Percentiles rank a stretch among this genome's conserved stretches.
phyloP scores from a whole-genome alignment of 495 filamentous ascomycete genomes.

The Annulohypoxylon moriforme region DNA sequence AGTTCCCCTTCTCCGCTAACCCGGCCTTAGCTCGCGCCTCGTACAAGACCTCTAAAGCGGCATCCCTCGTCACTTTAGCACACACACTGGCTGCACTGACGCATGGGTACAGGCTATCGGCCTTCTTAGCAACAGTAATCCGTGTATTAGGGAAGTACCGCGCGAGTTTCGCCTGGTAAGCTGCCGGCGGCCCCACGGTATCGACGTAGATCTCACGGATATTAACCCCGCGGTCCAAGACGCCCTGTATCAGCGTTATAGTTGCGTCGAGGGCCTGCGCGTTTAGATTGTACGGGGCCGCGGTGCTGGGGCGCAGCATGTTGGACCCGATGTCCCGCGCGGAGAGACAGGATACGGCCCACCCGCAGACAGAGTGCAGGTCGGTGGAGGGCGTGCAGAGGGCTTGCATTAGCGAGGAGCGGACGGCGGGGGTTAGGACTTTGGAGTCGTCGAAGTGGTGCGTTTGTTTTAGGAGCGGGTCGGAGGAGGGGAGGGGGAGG shows the following conservation, averaged over 20 bases:
- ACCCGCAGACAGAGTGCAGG: conserved; percentile 78
- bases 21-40: conserved; percentile 52
- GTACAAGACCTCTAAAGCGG: conserved; percentile 81
- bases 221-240: conserved; percentile 79
- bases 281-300: conserved; percentile 85
- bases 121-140: conserved; percentile 95
- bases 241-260: conserved; percentile 80
- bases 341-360: conserved; percentile 83
- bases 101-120: conserved; percentile 91
- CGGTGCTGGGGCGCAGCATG: conserved; percentile 74
- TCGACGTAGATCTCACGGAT: conserved; percentile 93
- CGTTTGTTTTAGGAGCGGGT: conserved; percentile 74
- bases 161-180: conserved; percentile 87
- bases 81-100: conserved; percentile 94
- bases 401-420: conserved; percentile 77
- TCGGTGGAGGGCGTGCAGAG: conserved; percentile 75
- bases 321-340: conserved; percentile 83
- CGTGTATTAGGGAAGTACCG: conserved; percentile 80
- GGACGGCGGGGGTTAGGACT: conserved; percentile 77
- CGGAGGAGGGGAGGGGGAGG: conserved; percentile 74
- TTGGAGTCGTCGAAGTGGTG: conserved; percentile 95
- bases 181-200: conserved; percentile 84
- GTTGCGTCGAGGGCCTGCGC: conserved; percentile 98
- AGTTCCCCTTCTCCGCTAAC: conserved; percentile 31
- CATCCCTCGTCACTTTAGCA: conserved; percentile 95